These are phyloP conservation scores for Auriculariales sp. DNA, from an alignment of 768 basidiomycete genomes.

Conservation along the genomic window DNA sequence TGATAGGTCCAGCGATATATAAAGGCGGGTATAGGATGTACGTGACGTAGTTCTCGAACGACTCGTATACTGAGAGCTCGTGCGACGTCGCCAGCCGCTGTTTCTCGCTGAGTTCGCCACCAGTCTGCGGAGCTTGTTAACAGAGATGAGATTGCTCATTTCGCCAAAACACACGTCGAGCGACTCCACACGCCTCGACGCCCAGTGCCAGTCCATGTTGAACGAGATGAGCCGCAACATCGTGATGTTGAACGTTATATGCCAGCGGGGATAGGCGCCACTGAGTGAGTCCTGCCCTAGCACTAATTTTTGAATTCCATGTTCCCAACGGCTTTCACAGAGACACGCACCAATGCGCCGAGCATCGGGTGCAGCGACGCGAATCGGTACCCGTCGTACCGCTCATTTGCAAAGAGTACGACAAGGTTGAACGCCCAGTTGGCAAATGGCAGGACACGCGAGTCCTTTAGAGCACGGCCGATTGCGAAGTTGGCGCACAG, in stretches of 20 bases:
- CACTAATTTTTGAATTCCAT: neutral
- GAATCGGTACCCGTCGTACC: conserved; percentile 60
- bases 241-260: conserved; percentile 88
- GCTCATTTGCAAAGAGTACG: conserved; percentile 66
- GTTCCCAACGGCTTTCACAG: no score
- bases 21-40: conserved; percentile 87
- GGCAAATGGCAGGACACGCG: conserved; percentile 56
- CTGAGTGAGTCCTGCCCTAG: conserved; percentile 38
- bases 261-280: conserved; percentile 85
- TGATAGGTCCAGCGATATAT: conserved; percentile 91
- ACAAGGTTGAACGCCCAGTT: conserved; percentile 70
- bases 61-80: conserved; percentile 36
- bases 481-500: conserved; percentile 55
- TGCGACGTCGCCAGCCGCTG: conserved; percentile 46
- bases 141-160: no score
- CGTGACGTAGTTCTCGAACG: conserved; percentile 60
- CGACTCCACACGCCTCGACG: conserved; percentile 25
- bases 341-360: conserved; percentile 45
- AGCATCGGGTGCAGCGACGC: conserved; percentile 39
- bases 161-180: no score
- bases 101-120: conserved; percentile 33
- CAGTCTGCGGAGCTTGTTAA: no score
- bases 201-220: conserved; percentile 88
- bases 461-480: conserved; percentile 34
- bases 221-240: conserved; percentile 90